These are phyloP conservation scores for Fusarium coicis DNA, from an alignment of 2,329 filamentous ascomycete genomes.

Conservation along the genomic window DNA sequence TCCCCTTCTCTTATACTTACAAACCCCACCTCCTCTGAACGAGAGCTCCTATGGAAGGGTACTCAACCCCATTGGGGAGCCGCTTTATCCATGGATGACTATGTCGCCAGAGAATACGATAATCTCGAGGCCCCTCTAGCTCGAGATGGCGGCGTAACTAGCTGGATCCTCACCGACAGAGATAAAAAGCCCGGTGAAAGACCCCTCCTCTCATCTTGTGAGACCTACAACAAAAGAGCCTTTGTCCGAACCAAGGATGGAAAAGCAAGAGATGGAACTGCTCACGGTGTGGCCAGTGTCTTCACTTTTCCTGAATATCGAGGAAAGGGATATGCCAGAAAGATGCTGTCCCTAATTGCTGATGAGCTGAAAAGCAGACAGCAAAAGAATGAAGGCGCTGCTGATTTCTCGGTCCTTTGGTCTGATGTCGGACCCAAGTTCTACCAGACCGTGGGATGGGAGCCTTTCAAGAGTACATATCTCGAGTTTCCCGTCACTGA, in stretches of 20 bases:
- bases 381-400: constrained; percentile 45
- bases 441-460: constrained; percentile 83
- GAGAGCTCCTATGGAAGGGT: constrained; percentile 62
- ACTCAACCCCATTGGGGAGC: constrained; percentile 69
- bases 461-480: constrained; percentile 77
- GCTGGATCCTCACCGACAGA: constrained; percentile 71
- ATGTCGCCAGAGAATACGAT: constrained; percentile 68
- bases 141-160: constrained; percentile 66
- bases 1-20: constrained; percentile 54
- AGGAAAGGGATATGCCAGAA: constrained; percentile 78
- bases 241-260: constrained; percentile 55
- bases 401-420: constrained; percentile 80
- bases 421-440: constrained; percentile 88
- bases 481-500: constrained; percentile 64
- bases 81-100: constrained; percentile 64
- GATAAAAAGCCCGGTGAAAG: constrained; percentile 53
- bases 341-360: constrained; percentile 78
- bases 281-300: constrained; percentile 84
- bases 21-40: constrained; percentile 67
- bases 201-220: constrained; percentile 71
- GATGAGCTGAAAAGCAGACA: constrained; percentile 48
- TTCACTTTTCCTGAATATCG: constrained; percentile 75
- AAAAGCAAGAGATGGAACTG: constrained; percentile 62
- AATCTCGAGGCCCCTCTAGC: constrained; percentile 68
- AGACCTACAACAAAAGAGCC: constrained; percentile 70